These are phyloP conservation scores for Erodium maritimum DNA, from an alignment of 345 rosid species.

Conservation along the genomic window DNA sequence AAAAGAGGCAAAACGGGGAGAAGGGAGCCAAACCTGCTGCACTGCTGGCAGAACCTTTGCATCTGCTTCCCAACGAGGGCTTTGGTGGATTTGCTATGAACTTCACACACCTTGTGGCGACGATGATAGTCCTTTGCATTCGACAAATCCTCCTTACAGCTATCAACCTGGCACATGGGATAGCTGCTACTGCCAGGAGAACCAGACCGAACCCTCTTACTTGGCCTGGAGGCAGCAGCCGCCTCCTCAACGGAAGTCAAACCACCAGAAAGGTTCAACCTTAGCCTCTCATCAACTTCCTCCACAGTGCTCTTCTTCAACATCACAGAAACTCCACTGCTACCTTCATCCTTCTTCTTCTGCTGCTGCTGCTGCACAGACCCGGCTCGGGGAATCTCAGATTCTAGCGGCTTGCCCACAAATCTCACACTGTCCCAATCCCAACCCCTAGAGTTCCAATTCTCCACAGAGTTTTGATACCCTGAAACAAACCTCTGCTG, in stretches of 20 bases:
- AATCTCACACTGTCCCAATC: constrained; percentile 69
- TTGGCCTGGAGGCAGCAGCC: constrained; percentile 29
- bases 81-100: constrained; percentile 73
- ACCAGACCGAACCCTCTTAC: constrained; percentile 62
- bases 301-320: constrained; percentile 11
- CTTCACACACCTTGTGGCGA: constrained; percentile 78
- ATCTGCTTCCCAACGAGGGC: constrained; percentile 75
- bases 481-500: constrained; percentile 15
- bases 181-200: constrained; percentile 55
- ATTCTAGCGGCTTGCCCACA: constrained; percentile 44
- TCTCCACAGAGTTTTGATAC: constrained; percentile 22
- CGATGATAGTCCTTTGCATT: constrained; percentile 84
- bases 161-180: constrained; percentile 84
- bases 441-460: constrained; percentile 72
- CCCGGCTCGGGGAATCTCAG: constrained; percentile 23
- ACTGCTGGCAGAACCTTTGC: constrained; percentile 98
- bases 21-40: constrained; percentile 55
- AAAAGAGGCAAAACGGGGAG: background rate
- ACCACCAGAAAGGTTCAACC: constrained; percentile 60
- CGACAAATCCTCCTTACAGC: constrained; percentile 65
- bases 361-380: constrained; percentile 14
- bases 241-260: constrained; percentile 39
- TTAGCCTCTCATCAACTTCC: constrained; percentile 41
- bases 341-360: constrained; percentile 12
- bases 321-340: constrained; percentile 11